Base-by-base conservation (phyloP, 495 filamentous ascomycete genomes). In the Rusavskia elegans region DNA sequence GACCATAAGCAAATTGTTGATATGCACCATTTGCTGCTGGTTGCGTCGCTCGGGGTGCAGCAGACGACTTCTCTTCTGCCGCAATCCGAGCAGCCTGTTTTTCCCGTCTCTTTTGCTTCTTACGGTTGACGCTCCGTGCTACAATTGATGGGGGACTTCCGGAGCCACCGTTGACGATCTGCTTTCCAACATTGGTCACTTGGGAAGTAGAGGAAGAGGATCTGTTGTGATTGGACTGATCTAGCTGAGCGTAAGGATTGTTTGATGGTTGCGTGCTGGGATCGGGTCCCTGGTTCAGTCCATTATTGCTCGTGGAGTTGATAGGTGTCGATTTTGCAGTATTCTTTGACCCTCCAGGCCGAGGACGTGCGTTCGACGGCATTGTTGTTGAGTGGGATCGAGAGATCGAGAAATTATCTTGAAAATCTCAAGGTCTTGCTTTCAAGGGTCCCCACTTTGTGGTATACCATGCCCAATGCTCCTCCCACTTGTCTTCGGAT, bases 51-150 rank as follows among this genome's bases (percentile, higher is more conserved):
- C 45, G 46, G 20, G 55, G 40, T 8, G 37, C 38, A 11, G 45
- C 42, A 45, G 19, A 48, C 42, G 51, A 19, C 35, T 44, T 61
- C 50, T 71, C 65, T 41, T 71, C 79, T 49, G 80, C 81, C 35
- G 80, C 83, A 53, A 82, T 75, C 17, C 83, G 78, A 39, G 85
- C 85, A 45, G 84, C 84, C 65, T 78, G 71, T 59, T 89, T 90
- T 53, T 81, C 73, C 55, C 84, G 80, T 30, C 84, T 78, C 67
- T 94, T 94, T 64, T 89, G 84, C 66, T 95, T 95, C 69, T 95
- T 95, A 61, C 85, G 80, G 67, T 95, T 95, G 40, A 90, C 84
- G 4, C 65, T 57, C 48, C 73, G 64, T 17, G 48, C 30, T 50
- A 23, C 21, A 19, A 10, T n/a, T 13, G 41, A 23, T 32, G 27